Evolutionary conservation across 306 rosid species (phyloP), one percentile per base, ranked within the genome.

Genomic region (Pterocarpus macrocarpus): DNA sequence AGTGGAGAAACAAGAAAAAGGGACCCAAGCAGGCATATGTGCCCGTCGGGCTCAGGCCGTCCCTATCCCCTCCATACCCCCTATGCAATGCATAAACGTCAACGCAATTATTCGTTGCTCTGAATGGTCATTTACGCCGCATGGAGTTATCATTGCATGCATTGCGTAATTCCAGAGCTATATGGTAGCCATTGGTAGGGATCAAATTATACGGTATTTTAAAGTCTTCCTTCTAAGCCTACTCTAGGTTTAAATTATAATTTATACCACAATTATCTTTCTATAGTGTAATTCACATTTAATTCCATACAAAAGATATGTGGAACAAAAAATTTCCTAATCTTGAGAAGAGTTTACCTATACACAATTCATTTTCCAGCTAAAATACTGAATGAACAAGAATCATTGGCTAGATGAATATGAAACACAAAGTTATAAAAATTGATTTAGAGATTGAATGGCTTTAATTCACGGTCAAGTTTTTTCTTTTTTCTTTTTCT

Each of bases 61-160:
- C n/a, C 22, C 7, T 15, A 5, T n/a, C 55, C 55, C 55, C n/a
- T 47, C 55, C 55, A 49, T 44, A 44, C 15, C 3, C 15, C 28
- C 61, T 8, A 47, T 47, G 53, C 28, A 1, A 17, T 7, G 73
- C 58, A 45, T 11, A 70, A 69, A 41, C 43, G 78, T 73, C 78
- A 73, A 73, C 57, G 78, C 63, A 73, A 73, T 58, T 58, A 74
- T 59, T 74, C 59, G 7, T 43, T 8, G 30, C 56, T 75, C 70
- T 34, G 64, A 73, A 38, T 11, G 13, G 55, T 57, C 68, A 76
- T 63, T 45, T 76, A 62, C 45, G 59, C 66, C 66, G 56, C 67
- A 28, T 10, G 67, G 38, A 1, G 74, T 65, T 36, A 77, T 77
- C 73, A 50, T 64, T 77, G 53, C 62, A 45, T 62, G 62, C 2